These are phyloP conservation scores for Flaveria robusta DNA, from an alignment of 129 eudicot genomes.

Conservation along the genomic window DNA sequence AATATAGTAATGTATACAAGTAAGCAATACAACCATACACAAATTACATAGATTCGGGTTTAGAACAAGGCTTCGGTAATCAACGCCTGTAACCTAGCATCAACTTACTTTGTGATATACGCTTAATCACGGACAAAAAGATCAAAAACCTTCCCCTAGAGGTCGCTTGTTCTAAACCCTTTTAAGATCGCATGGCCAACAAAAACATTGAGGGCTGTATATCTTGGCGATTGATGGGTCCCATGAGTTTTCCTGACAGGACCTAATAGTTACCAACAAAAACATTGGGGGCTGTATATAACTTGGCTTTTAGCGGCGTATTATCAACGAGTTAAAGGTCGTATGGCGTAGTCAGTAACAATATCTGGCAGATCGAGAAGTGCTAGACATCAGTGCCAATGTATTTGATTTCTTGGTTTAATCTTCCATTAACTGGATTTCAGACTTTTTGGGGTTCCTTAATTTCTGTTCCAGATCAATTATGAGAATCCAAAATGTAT, in stretches of 20 bases:
- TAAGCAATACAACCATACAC: neutral
- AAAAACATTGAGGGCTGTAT: too few relatives aligned
- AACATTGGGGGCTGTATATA: slow-evolving; percentile 27
- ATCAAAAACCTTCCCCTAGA: neutral
- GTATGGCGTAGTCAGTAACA: slow-evolving; percentile 20
- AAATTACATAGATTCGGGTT: neutral
- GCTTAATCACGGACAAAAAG: neutral
- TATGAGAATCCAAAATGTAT: neutral
- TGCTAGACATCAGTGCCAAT: slow-evolving; percentile 10
- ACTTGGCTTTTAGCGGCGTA: slow-evolving; percentile 7
- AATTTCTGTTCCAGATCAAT: slow-evolving; percentile 35
- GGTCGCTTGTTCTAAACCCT: neutral
- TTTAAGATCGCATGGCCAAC: too few relatives aligned
- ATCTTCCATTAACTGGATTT: slow-evolving; percentile 15
- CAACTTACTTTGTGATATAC: neutral
- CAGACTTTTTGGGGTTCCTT: slow-evolving; percentile 14
- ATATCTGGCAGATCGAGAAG: neutral
- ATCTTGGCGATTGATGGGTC: too few relatives aligned
- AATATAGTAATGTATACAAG: neutral
- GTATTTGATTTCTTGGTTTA: slow-evolving; percentile 22
- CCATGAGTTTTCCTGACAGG: neutral
- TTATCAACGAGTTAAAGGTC: slow-evolving; percentile 19
- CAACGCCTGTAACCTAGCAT: neutral
- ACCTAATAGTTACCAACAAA: neutral
- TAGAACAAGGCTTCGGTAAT: neutral